Conservation (phyloP, 441 rosid genomes). For the Mallotus repandus region DNA sequence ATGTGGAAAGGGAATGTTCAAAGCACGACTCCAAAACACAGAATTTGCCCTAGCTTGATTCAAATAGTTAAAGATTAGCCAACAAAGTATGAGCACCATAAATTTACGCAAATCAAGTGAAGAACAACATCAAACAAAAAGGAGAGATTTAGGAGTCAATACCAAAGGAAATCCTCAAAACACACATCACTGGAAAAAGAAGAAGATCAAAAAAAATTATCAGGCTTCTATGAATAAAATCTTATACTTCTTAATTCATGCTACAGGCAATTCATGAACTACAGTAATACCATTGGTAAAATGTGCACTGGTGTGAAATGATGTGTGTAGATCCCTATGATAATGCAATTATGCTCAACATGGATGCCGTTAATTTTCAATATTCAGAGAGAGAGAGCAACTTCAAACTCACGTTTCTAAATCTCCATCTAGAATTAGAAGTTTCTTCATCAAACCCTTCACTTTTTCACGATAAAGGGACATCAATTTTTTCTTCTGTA, state of each 20-base stretch:
- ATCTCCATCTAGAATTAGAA: slow-evolving; percentile 63
- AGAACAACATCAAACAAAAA: slow-evolving; percentile 7
- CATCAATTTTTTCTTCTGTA: slow-evolving; percentile 66
- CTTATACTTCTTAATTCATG: slow-evolving; percentile 6
- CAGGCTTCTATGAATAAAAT: neutral
- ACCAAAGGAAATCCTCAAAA: slow-evolving; percentile 94
- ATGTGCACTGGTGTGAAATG: neutral
- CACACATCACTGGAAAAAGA: slow-evolving; percentile 55
- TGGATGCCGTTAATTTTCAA: neutral
- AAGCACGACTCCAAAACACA: slow-evolving; percentile 90
- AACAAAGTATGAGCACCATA: slow-evolving; percentile 6
- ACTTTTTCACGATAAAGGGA: slow-evolving; percentile 66
- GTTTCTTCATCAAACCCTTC: slow-evolving; percentile 69
- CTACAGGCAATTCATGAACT: neutral
- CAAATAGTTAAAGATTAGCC: slow-evolving; percentile 25
- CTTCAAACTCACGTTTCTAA: slow-evolving; percentile 47
- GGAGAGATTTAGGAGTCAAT: slow-evolving; percentile 15
- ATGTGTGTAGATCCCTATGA: neutral
- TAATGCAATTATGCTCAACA: slow-evolving; percentile 5
- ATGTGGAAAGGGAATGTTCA: slow-evolving; percentile 86
- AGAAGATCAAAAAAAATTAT: slow-evolving; percentile 20
- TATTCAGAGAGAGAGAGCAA: neutral
- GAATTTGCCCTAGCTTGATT: slow-evolving; percentile 74
- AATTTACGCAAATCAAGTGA: slow-evolving; percentile 16
- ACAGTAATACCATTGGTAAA: neutral